phyloP scores from a whole-genome alignment of 106 monocot species.

The Narthecium ossifragum region DNA sequence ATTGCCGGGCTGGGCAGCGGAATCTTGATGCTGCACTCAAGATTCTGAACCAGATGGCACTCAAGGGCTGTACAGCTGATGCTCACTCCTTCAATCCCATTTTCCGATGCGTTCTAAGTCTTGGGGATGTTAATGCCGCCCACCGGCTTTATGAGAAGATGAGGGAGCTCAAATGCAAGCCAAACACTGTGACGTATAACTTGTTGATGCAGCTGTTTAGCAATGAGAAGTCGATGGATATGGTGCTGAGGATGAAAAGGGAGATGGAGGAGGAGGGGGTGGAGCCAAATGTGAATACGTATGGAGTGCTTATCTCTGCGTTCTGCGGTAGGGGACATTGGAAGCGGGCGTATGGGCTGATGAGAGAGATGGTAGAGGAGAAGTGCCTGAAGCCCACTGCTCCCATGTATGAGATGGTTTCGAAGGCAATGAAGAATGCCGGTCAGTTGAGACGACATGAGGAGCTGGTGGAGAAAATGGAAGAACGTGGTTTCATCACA shows the following conservation, averaged over 20 bases:
- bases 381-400: conserved; percentile 58
- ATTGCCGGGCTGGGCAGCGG: conserved; percentile 52
- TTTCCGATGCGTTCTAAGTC: conserved; percentile 37
- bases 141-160: conserved; percentile 58
- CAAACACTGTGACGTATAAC: conserved; percentile 75
- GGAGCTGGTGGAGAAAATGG: conserved; percentile 74
- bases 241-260: conserved; percentile 88
- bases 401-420: conserved; percentile 38
- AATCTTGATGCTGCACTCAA: conserved; percentile 83
- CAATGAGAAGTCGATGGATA: conserved; percentile 73
- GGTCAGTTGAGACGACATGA: conserved; percentile 76
- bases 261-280: conserved; percentile 87
- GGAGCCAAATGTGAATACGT: conserved; percentile 91
- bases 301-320: conserved; percentile 49
- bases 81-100: conserved; percentile 83
- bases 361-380: conserved; percentile 90
- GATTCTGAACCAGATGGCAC: conserved; percentile 61
- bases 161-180: conserved; percentile 61
- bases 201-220: conserved; percentile 66
- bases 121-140: conserved; percentile 60
- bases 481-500: conserved; percentile 49
- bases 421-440: conserved; percentile 46
- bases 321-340: conserved; percentile 84
- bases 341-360: conserved; percentile 60
- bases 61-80: conserved; percentile 43